A percentile compares a stretch with the other conserved stretches of the same genome.
Conservation (phyloP, 176 grass and related monocot species). For the Bonia amplexicaulis region DNA sequence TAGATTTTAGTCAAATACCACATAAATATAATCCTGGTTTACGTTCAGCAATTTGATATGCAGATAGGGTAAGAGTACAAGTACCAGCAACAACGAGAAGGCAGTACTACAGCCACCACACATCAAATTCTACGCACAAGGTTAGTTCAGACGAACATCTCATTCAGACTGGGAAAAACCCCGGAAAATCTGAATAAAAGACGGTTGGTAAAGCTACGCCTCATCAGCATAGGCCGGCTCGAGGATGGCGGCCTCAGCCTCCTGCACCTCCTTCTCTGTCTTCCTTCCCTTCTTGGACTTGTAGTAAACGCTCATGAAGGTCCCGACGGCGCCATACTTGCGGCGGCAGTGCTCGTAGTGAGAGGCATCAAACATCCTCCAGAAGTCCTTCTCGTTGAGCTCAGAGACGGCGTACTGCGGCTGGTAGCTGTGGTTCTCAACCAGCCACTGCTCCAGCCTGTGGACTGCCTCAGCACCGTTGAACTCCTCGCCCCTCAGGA, state of each 20-base stretch:
- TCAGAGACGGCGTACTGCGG: constrained; percentile 90
- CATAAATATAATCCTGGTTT: background rate
- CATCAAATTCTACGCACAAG: background rate
- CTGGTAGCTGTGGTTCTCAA: constrained; percentile 95
- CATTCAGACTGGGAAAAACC: background rate
- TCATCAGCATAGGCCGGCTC: constrained; percentile 78
- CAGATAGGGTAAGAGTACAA: background rate
- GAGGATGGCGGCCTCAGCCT: constrained; percentile 84
- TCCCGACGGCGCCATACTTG: constrained; percentile 72
- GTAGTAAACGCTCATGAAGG: constrained; percentile 98
- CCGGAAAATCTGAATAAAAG: background rate
- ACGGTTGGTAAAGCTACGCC: constrained; percentile 9
- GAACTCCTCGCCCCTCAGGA: constrained; percentile 71
- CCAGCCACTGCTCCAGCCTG: constrained; percentile 80
- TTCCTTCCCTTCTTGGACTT: constrained; percentile 98
- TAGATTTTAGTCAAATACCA: background rate
- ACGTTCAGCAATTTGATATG: background rate
- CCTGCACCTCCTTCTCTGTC: constrained; percentile 98
- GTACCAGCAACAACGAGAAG: background rate
- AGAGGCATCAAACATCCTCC: constrained; percentile 87
- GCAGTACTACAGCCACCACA: background rate
- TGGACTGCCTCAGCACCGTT: constrained; percentile 59
- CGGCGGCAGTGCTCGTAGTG: constrained; percentile 84
- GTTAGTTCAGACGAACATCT: background rate
- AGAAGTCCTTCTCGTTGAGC: constrained; percentile 94